phyloP scores from a whole-genome alignment of 805 yeast species.

The Saturnispora dispora region DNA sequence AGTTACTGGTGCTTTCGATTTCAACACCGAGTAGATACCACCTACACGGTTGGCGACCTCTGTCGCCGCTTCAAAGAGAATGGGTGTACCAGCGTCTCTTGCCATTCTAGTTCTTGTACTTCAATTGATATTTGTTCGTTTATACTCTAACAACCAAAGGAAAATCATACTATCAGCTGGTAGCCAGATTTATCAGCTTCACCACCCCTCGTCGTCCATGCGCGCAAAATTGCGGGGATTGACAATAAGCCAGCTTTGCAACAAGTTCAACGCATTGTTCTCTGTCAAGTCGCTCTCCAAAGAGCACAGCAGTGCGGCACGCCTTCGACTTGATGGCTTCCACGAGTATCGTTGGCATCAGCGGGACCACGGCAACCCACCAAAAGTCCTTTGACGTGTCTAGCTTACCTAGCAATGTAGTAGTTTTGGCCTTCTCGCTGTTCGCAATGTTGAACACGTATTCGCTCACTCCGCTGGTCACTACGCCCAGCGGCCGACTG shows the following conservation, averaged over 20 bases:
- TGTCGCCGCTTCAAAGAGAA: slow-evolving; percentile 89
- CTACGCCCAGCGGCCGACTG: not conserved
- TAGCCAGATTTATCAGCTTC: slow-evolving; percentile 19
- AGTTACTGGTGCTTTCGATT: slow-evolving; percentile 94
- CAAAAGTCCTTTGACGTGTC: not conserved
- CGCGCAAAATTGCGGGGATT: slow-evolving; percentile 69
- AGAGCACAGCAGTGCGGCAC: slow-evolving; percentile 62
- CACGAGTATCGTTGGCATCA: slow-evolving; percentile 42
- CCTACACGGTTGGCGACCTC: slow-evolving; percentile 98
- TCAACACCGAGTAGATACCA: slow-evolving; percentile 92
- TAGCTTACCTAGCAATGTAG: not conserved
- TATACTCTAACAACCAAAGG: not conserved
- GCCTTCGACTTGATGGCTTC: slow-evolving; percentile 52
- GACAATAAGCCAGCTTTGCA: slow-evolving; percentile 35
- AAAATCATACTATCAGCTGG: not conserved
- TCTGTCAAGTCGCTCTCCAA: slow-evolving; percentile 46
- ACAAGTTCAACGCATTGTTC: slow-evolving; percentile 40
- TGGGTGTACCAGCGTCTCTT: slow-evolving; percentile 79
- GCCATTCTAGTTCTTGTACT: slow-evolving; percentile 35
- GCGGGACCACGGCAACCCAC: slow-evolving; percentile 15
- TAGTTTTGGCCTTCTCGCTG: not conserved
- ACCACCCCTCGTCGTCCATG: slow-evolving; percentile 78
- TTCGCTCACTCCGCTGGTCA: slow-evolving; percentile 2
- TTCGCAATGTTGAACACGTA: slow-evolving; percentile 7
- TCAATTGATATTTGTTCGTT: not conserved